Conservation (phyloP, 768 basidiomycete species). For the Serendipita sp. region DNA sequence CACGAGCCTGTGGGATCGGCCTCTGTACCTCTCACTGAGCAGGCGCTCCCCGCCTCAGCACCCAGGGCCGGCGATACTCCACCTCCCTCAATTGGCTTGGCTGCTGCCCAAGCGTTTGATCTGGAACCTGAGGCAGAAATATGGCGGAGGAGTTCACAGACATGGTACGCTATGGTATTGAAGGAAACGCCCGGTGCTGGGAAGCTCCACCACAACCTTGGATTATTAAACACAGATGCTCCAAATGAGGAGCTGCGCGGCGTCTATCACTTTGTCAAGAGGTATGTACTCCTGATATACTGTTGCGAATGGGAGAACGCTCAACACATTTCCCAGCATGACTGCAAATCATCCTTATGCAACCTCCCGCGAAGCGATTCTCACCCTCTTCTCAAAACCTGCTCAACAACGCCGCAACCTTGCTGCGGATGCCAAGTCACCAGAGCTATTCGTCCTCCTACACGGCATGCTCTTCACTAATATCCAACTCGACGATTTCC, state of each 20-base stretch:
- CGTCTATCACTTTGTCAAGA: slow-evolving; percentile 89
- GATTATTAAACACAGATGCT: slow-evolving; percentile 69
- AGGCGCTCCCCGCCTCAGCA: slow-evolving; percentile 28
- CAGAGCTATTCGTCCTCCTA: slow-evolving; percentile 78
- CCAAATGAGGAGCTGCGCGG: slow-evolving; percentile 69
- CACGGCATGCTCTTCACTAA: slow-evolving; percentile 98
- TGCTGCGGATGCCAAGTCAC: slow-evolving; percentile 51
- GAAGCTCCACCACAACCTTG: slow-evolving; percentile 87
- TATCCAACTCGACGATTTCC: slow-evolving; percentile 86
- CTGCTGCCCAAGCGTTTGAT: slow-evolving; percentile 65
- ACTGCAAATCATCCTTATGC: slow-evolving; percentile 79
- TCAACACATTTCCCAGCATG: slow-evolving; percentile 37
- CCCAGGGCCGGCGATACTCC: slow-evolving; percentile 49
- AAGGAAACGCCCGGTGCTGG: slow-evolving; percentile 87
- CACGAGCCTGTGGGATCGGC: slow-evolving; percentile 33
- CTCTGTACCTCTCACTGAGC: slow-evolving; percentile 11
- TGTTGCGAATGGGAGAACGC: slow-evolving; percentile 9
- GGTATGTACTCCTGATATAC: slow-evolving; percentile 38
- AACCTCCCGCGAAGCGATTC: slow-evolving; percentile 77
- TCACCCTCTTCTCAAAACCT: slow-evolving; percentile 70
- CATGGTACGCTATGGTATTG: slow-evolving; percentile 85
- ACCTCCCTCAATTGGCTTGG: slow-evolving; percentile 68
- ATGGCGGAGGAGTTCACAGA: slow-evolving; percentile 77
- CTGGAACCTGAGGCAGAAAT: slow-evolving; percentile 84
- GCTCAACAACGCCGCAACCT: slow-evolving; percentile 57